Evolutionary conservation across 306 rosid species (phyloP), one percentile per base, ranked within the genome.

Genomic region (Arachis hypogaea): DNA sequence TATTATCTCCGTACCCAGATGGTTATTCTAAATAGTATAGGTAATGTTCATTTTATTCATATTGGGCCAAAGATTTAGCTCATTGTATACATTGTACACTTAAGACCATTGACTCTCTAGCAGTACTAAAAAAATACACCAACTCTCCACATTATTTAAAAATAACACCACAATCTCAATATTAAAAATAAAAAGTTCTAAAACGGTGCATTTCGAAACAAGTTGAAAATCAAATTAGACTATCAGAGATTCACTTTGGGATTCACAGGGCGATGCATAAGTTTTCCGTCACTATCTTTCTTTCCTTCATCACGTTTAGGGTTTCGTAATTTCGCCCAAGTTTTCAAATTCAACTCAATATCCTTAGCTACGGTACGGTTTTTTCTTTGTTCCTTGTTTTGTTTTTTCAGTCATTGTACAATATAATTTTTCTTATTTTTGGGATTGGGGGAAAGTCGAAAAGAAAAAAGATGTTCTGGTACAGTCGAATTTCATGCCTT

Each of bases 311-410:
- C 29, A 22, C 44, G 8, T 52, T 77, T 45, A 62, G 76, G 18
- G 61, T 63, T 77, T 11, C 40, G 65, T 18, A 63, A n/a, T 72
- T 40, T 50, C 14, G 14, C 38, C 38, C 38, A 33, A 33, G 38
- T 33, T 33, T 4, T 33, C 11, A 8, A 18, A 49, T 9, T 61
- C 61, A 4, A 49, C 47, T 60, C 50, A 40, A 40, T 1, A 62
- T 40, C 30, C 1, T 51, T 10, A 45, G 5, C 28, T 3, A 47
- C 22, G 68, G 59, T 43, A 62, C 7, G 36, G 50, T 47, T 1
- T 5, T 7, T 47, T 7, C 38, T 4, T 42, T 6, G 47, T 52
- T 10, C 44, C 14, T 9, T 5, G 36, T 51, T 43, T 22, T 22
- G 28, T 22, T 22, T 22, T 22, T 22, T 22, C 28, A 22, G 28